phyloP scores from a whole-genome alignment of 345 rosid genomes.

The Populus davidiana region DNA sequence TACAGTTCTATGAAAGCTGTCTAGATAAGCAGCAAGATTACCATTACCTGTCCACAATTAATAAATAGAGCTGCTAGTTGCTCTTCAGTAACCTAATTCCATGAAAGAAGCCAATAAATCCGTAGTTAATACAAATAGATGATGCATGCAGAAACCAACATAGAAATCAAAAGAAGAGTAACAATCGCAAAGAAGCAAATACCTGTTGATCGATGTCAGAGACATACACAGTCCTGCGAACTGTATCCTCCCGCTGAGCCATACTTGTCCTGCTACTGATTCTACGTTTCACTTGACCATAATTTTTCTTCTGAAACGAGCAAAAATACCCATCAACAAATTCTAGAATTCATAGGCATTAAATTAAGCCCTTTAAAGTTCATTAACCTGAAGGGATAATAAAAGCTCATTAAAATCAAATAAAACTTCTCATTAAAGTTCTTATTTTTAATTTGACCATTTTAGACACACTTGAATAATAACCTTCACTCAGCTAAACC shows the following conservation, averaged over 20 bases:
- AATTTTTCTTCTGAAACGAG: conserved; percentile 65
- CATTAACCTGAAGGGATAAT: not conserved
- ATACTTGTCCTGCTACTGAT: conserved; percentile 69
- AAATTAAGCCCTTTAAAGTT: conserved; percentile 23
- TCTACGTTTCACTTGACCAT: conserved; percentile 68
- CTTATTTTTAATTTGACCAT: not conserved
- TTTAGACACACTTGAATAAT: not conserved
- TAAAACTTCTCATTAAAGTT: not conserved
- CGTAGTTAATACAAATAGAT: conserved; percentile 8
- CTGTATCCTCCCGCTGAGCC: conserved; percentile 88
- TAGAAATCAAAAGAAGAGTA: not conserved
- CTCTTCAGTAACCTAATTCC: conserved; percentile 79
- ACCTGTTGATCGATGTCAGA: conserved; percentile 84
- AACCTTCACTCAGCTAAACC: not conserved
- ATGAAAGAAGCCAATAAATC: not conserved
- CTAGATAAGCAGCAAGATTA: not conserved
- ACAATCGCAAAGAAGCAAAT: not conserved
- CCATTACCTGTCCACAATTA: conserved; percentile 67
- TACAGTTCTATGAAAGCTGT: not conserved
- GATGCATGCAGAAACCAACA: not conserved
- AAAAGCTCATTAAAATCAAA: not conserved
- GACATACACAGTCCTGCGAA: conserved; percentile 79
- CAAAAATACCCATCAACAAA: not conserved
- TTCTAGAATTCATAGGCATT: not conserved
- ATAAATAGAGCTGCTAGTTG: conserved; percentile 85